phyloP scores from a whole-genome alignment of 2,329 filamentous ascomycete genomes.

The Hymenoscyphus scutula region DNA sequence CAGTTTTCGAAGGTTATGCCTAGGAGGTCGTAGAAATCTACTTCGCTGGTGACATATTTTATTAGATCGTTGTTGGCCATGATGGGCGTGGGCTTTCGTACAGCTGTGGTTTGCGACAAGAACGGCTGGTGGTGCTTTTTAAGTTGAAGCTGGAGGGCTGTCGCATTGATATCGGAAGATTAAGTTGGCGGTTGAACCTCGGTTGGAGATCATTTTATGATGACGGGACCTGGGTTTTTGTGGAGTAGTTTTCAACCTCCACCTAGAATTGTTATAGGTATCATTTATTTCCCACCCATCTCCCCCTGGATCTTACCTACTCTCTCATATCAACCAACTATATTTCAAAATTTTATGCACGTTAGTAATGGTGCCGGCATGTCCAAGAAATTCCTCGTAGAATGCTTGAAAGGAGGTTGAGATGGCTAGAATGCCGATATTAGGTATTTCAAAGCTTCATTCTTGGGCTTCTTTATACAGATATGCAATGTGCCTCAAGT shows the following conservation, averaged over 20 bases:
- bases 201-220: neutral
- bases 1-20: slow-evolving; percentile 31
- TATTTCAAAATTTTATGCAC: neutral
- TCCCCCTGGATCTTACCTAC: no score
- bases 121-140: neutral
- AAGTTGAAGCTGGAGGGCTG: neutral
- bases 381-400: no score
- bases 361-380: neutral
- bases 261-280: no score
- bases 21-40: slow-evolving; percentile 37
- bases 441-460: neutral
- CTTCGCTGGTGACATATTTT: slow-evolving; percentile 35
- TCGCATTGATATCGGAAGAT: neutral
- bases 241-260: neutral
- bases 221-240: neutral
- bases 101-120: neutral
- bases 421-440: neutral
- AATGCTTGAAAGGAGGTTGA: neutral
- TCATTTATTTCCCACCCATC: no score
- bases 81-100: slow-evolving; percentile 2
- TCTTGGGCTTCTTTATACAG: no score
- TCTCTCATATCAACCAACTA: neutral
- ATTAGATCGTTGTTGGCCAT: slow-evolving; percentile 36
- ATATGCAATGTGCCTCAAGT: neutral
- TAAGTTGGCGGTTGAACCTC: neutral